Evolutionary conservation across 208 protist species (phyloP).

Genomic region (Histomonas meleagridis): DNA sequence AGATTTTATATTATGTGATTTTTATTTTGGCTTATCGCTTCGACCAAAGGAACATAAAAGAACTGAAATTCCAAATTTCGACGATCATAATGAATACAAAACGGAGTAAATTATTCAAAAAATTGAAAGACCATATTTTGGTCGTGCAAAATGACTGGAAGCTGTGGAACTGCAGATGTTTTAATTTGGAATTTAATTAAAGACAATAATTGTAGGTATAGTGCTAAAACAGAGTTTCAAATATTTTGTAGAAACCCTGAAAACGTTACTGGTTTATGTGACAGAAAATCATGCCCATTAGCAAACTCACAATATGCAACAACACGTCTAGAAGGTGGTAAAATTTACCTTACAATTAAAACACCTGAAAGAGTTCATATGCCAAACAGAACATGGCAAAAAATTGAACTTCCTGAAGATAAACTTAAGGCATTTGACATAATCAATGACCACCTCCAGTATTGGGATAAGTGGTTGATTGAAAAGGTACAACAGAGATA

Average conservation of each 20-base stretch:
- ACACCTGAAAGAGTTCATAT: conserved; percentile 13
- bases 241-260: neutral
- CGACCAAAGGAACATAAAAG: too few species aligned
- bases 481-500: conserved; percentile 21
- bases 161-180: neutral
- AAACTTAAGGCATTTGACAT: neutral
- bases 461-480: neutral
- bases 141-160: neutral
- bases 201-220: neutral
- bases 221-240: neutral
- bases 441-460: neutral
- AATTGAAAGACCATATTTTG: too few species aligned
- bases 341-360: neutral
- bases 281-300: conserved; percentile 21
- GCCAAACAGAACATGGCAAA: conserved; percentile 12
- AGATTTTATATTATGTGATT: too few species aligned
- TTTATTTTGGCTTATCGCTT: too few species aligned
- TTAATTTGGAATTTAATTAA: neutral
- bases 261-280: conserved; percentile 24
- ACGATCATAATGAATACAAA: too few species aligned
- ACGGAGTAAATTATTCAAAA: too few species aligned
- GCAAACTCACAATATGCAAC: conserved; percentile 19
- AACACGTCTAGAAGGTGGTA: neutral
- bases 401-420: neutral
- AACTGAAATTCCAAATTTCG: too few species aligned